Evolutionary conservation across 352 stramenopile genomes (phyloP).

Genomic region (Phytophthora hybrid): DNA sequence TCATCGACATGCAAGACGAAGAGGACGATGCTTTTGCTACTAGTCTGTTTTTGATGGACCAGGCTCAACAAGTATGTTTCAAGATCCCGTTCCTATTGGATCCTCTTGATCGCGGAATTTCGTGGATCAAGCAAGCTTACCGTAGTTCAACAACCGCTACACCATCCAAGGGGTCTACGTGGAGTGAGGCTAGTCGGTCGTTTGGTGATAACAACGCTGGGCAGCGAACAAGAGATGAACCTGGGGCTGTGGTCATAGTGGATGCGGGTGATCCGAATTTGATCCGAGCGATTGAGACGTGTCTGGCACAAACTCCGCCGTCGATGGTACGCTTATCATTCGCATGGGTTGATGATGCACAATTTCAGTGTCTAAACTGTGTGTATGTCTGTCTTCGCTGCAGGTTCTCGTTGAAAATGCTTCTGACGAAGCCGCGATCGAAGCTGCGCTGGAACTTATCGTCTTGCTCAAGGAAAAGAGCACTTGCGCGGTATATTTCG

Average conservation of each 20-base stretch:
- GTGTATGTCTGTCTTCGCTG: neutral
- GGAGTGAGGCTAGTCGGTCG: neutral
- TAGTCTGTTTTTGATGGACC: constrained; percentile 63
- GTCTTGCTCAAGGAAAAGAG: constrained; percentile 49
- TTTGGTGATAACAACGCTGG: constrained; percentile 6
- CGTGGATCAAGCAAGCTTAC: constrained; percentile 55
- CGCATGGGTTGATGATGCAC: neutral
- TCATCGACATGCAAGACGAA: constrained; percentile 46
- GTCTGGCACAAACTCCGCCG: constrained; percentile 41
- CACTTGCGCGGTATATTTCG: constrained; percentile 54
- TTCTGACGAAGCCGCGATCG: constrained; percentile 46
- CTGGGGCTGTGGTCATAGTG: constrained; percentile 33
- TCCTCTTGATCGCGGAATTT: constrained; percentile 42
- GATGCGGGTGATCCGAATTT: constrained; percentile 57
- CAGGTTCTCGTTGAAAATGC: constrained; percentile 64
- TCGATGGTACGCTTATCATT: constrained; percentile 27
- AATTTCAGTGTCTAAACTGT: neutral
- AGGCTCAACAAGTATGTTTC: constrained; percentile 52
- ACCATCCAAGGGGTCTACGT: constrained; percentile 13
- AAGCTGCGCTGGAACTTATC: constrained; percentile 51
- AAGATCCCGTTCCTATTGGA: constrained; percentile 65
- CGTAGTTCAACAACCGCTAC: neutral
- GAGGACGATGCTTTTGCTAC: constrained; percentile 43
- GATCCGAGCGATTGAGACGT: constrained; percentile 51
- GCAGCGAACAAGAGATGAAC: constrained; percentile 26